Evolutionary conservation across 1,284 basidiomycete species (phyloP).

Genomic region (Lentinula novae-zelandiae): DNA sequence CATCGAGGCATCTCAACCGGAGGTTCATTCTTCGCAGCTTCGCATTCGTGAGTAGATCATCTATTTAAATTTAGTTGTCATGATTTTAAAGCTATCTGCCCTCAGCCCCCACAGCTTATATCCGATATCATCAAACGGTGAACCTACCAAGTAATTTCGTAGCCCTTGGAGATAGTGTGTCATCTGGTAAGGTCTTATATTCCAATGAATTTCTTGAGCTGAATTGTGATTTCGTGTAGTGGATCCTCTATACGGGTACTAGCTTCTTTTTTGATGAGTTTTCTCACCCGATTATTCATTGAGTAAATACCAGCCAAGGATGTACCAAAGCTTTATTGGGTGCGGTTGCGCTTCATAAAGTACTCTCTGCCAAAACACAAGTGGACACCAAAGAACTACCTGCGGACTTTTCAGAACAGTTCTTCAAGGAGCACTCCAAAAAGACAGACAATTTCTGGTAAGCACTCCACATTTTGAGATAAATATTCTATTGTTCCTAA

Average conservation of each 20-base stretch:
- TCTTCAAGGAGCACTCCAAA: conserved; percentile 17
- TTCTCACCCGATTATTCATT: not conserved
- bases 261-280: not conserved
- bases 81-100: not conserved
- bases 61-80: not conserved
- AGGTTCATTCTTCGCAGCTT: conserved; percentile 1
- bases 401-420: conserved; percentile 12
- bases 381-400: not conserved
- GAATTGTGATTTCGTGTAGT: not conserved
- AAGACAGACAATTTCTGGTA: conserved; percentile 20
- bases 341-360: conserved; percentile 16
- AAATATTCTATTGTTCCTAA: not conserved
- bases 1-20: conserved; percentile 16
- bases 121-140: conserved; percentile 13
- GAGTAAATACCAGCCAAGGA: conserved; percentile 15
- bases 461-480: not conserved
- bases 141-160: conserved; percentile 18
- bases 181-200: not conserved
- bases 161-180: conserved; percentile 20
- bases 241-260: conserved; percentile 19
- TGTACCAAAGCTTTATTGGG: conserved; percentile 19
- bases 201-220: not conserved
- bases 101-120: conserved; percentile 15
- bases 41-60: conserved; percentile 14
- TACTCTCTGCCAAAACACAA: conserved; percentile 1